A percentile compares a stretch with the other conserved stretches of the same genome.
Conservation (phyloP, 495 filamentous ascomycete genomes). For the Hypoxylon subgilvum region DNA sequence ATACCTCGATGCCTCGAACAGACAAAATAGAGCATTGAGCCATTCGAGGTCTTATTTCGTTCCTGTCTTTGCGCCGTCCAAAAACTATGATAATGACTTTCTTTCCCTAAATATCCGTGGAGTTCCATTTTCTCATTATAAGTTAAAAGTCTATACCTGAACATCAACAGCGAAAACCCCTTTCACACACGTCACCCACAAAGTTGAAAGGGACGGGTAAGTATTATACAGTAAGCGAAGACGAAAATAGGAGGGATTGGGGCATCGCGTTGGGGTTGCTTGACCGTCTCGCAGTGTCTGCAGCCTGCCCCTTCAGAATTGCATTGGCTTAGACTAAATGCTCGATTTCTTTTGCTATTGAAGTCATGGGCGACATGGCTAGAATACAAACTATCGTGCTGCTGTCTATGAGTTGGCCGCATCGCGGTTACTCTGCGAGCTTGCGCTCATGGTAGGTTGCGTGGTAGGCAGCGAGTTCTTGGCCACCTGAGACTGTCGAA, state of each 20-base stretch:
- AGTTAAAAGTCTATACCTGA: slow-evolving; percentile 45
- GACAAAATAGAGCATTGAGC: slow-evolving; percentile 1
- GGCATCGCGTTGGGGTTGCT: slow-evolving; percentile 9
- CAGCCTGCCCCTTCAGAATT: slow-evolving; percentile 17
- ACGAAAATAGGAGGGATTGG: background rate
- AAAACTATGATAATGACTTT: slow-evolving; percentile 42
- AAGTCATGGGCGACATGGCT: slow-evolving; percentile 5
- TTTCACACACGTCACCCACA: slow-evolving; percentile 7
- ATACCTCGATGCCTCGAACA: slow-evolving; percentile 9
- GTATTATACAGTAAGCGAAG: slow-evolving; percentile 40
- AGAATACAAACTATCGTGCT: background rate
- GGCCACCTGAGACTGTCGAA: slow-evolving; percentile 72
- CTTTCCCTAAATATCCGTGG: slow-evolving; percentile 37
- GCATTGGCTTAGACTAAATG: slow-evolving; percentile 1
- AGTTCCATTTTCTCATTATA: slow-evolving; percentile 42
- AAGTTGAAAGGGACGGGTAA: slow-evolving; percentile 26
- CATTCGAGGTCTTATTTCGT: slow-evolving; percentile 18
- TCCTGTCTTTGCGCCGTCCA: slow-evolving; percentile 35
- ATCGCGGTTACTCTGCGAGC: slow-evolving; percentile 89
- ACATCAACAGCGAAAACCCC: slow-evolving; percentile 20
- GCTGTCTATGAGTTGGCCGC: slow-evolving; percentile 57
- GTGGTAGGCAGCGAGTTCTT: slow-evolving; percentile 72
- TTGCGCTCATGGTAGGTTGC: slow-evolving; percentile 79
- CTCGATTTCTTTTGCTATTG: slow-evolving; percentile 6
- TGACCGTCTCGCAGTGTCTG: slow-evolving; percentile 23